Percentiles rank a stretch among this genome's conserved stretches.
Evolutionary conservation across 176 grass and related monocot genomes (phyloP).

Genomic region (Aechmea fasciata): DNA sequence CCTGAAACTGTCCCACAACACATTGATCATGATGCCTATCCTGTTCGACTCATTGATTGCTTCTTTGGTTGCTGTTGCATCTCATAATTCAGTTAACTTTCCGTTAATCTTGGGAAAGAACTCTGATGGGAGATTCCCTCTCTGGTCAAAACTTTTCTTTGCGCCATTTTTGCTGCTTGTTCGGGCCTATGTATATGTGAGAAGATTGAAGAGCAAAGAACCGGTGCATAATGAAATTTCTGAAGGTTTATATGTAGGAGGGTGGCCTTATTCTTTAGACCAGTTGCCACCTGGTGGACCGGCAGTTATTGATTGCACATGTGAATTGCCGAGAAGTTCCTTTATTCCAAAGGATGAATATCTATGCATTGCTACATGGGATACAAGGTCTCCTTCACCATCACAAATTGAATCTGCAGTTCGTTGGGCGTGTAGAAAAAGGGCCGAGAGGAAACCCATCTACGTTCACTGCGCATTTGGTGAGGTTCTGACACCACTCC

Average conservation of each 20-base stretch:
- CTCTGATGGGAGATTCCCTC: constrained; percentile 43
- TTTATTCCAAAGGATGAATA: constrained; percentile 53
- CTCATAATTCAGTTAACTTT: constrained; percentile 59
- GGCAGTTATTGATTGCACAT: constrained; percentile 83
- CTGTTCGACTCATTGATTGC: constrained; percentile 37
- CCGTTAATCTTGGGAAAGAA: constrained; percentile 83
- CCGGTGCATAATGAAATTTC: constrained; percentile 48
- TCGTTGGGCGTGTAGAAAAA: constrained; percentile 61
- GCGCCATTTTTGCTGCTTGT: constrained; percentile 55
- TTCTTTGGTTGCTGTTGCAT: constrained; percentile 48
- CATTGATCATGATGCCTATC: constrained; percentile 28
- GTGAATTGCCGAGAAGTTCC: constrained; percentile 55
- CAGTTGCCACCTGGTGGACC: constrained; percentile 62
- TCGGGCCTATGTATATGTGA: constrained; percentile 44
- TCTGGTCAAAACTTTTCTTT: constrained; percentile 68
- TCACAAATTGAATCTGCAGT: constrained; percentile 67
- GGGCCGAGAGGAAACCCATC: constrained; percentile 47
- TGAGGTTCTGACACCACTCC: constrained; percentile 21
- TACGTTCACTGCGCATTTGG: constrained; percentile 91
- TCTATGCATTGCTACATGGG: constrained; percentile 67
- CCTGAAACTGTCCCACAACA: constrained; percentile 22
- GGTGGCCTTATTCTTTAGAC: constrained; percentile 44
- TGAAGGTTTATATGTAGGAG: constrained; percentile 53
- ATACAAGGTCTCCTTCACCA: constrained; percentile 52
- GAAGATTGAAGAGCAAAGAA: constrained; percentile 72